Conservation (phyloP, 495 filamentous ascomycete species). For the Penicillium antarcticum region DNA sequence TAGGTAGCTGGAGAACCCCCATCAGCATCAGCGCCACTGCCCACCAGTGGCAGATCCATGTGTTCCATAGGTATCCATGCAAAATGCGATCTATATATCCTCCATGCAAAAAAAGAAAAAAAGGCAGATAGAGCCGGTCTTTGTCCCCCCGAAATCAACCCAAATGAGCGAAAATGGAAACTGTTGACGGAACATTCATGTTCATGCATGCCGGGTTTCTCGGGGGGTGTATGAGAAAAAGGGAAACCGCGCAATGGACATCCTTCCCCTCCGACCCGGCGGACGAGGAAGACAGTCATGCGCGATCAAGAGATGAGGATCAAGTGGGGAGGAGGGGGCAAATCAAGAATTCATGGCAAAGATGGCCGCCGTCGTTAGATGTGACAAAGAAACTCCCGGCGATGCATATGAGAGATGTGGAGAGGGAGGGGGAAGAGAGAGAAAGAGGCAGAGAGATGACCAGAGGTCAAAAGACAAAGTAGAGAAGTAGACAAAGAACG, state of each 20-base stretch:
- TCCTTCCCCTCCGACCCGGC: background rate
- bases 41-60: constrained; percentile 35
- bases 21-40: constrained; percentile 27
- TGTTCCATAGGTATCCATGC: constrained; percentile 21
- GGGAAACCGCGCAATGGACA: background rate
- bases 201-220: background rate
- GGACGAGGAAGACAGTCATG: background rate
- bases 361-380: constrained; percentile 18
- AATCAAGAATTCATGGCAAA: constrained; percentile 7
- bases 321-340: background rate
- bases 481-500: constrained; percentile 1
- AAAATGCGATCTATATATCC: constrained; percentile 31
- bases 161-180: constrained; percentile 8
- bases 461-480: background rate
- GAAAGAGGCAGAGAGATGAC: background rate
- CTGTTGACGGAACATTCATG: background rate
- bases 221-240: background rate
- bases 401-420: constrained; percentile 30
- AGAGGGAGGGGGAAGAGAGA: constrained; percentile 3
- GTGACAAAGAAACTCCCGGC: constrained; percentile 30
- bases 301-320: constrained; percentile 2
- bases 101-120: constrained; percentile 16
- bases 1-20: constrained; percentile 5
- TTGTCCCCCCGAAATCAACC: constrained; percentile 1
- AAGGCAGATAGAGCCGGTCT: background rate